Percentiles rank a stretch among this genome's conserved stretches.
Conservation (phyloP, 140 eudicot genomes). For the Bidens hawaiensis region DNA sequence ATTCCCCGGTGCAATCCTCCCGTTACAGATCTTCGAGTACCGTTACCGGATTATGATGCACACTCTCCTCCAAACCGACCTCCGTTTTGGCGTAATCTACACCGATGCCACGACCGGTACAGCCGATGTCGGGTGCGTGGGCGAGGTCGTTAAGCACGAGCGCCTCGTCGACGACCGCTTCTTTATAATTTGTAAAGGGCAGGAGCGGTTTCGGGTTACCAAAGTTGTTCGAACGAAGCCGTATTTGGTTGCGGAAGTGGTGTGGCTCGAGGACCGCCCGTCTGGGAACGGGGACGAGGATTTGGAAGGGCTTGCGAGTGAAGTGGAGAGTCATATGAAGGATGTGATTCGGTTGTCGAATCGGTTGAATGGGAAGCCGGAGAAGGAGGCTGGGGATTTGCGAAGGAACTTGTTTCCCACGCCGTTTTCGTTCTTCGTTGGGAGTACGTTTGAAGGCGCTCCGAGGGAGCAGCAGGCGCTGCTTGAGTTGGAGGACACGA, state of each 20-base stretch:
- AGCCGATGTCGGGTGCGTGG: conserved; percentile 94
- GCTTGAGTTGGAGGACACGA: conserved; percentile 85
- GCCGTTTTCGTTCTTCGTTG: conserved; percentile 92
- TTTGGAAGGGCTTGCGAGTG: conserved; percentile 52
- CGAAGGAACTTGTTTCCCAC: conserved; percentile 86
- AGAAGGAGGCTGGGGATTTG: conserved; percentile 75
- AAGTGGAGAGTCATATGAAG: conserved; percentile 79
- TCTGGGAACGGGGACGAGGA: conserved; percentile 57
- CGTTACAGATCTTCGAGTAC: conserved; percentile 83
- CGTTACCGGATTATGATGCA: conserved; percentile 97
- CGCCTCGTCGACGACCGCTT: conserved; percentile 79
- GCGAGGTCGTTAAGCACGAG: conserved; percentile 88
- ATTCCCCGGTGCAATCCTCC: conserved; percentile 90
- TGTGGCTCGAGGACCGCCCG: conserved; percentile 90
- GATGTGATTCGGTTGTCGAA: conserved; percentile 87
- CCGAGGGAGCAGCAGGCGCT: conserved; percentile 96
- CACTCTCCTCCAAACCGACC: conserved; percentile 83
- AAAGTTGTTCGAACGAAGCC: conserved; percentile 65
- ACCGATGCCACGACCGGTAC: conserved; percentile 71
- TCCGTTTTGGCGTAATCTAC: conserved; percentile 84
- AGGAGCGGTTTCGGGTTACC: conserved; percentile 74
- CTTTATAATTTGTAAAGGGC: conserved; percentile 85
- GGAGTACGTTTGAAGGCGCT: conserved; percentile 96
- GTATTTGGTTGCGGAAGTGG: conserved; percentile 74
- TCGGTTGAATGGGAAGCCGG: conserved; percentile 79